Evolutionary conservation across 805 yeast species (phyloP).

Genomic region (Candida morakotiae): DNA sequence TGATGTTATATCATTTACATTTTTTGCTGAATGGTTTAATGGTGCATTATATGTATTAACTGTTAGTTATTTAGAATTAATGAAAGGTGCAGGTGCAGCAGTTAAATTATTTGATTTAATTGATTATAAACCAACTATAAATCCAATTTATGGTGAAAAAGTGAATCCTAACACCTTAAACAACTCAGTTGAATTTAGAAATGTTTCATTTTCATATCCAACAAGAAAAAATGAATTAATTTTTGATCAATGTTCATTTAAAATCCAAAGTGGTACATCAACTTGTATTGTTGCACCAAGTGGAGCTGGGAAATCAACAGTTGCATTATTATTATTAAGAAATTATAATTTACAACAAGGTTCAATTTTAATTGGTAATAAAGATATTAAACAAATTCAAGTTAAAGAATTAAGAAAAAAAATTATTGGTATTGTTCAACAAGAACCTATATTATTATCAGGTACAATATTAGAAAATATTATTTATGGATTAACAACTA

Average conservation of each 20-base stretch:
- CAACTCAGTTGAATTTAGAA: conserved; percentile 35
- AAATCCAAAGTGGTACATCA: conserved; percentile 28
- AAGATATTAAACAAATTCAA: conserved; percentile 44
- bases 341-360: conserved; percentile 50
- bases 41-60: conserved; percentile 42
- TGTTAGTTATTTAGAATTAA: conserved; percentile 42
- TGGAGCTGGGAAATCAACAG: conserved; percentile 60
- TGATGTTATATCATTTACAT: conserved; percentile 43
- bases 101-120: conserved; percentile 39
- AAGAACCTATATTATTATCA: conserved; percentile 54
- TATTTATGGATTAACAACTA: conserved; percentile 45
- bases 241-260: conserved; percentile 36
- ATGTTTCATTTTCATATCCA: conserved; percentile 41
- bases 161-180: conserved; percentile 11
- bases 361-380: conserved; percentile 48
- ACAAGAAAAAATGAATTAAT: conserved; percentile 30
- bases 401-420: conserved; percentile 45
- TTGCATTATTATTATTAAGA: conserved; percentile 50
- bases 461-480: conserved; percentile 56
- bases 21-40: conserved; percentile 42
- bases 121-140: conserved; percentile 33
- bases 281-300: conserved; percentile 53
- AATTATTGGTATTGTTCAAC: conserved; percentile 56
- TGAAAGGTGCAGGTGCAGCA: conserved; percentile 48
- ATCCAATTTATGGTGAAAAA: conserved; percentile 31